phyloP scores from a whole-genome alignment of 495 filamentous ascomycete species.

The Tuber magnatum region DNA sequence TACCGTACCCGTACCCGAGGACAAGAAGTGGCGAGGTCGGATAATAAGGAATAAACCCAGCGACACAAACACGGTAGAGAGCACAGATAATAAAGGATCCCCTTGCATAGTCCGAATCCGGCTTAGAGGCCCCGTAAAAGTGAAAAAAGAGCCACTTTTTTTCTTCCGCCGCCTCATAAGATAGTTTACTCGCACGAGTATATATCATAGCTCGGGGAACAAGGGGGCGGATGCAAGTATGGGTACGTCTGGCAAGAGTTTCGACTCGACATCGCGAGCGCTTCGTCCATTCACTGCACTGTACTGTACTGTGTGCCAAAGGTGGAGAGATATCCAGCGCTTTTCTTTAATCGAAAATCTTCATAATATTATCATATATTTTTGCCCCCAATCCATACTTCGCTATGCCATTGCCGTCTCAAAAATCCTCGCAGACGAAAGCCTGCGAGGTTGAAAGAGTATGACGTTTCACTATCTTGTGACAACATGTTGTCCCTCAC shows the following conservation, averaged over 20 bases:
- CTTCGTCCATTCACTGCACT: background rate
- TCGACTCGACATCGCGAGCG: background rate
- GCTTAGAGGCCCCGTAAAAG: background rate
- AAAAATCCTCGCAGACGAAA: background rate
- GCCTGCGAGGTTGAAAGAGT: background rate
- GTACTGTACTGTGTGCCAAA: background rate
- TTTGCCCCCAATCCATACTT: background rate
- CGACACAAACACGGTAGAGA: background rate
- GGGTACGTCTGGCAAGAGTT: background rate
- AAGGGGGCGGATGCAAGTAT: background rate
- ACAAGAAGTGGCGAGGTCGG: background rate
- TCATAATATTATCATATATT: background rate
- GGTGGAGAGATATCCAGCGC: background rate
- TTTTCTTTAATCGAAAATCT: background rate
- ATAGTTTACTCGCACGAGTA: background rate
- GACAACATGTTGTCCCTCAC: background rate
- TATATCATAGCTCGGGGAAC: background rate
- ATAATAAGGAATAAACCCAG: background rate
- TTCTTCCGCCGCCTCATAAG: background rate
- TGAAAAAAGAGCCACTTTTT: background rate
- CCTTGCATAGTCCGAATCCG: background rate
- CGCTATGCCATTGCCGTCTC: background rate
- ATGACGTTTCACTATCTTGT: background rate
- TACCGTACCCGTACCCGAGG: background rate
- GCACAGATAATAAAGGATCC: background rate